Evolutionary conservation across 2,329 filamentous ascomycete genomes (phyloP), one percentile per base, ranked within the genome.

Genomic region (Penicillium sp.): DNA sequence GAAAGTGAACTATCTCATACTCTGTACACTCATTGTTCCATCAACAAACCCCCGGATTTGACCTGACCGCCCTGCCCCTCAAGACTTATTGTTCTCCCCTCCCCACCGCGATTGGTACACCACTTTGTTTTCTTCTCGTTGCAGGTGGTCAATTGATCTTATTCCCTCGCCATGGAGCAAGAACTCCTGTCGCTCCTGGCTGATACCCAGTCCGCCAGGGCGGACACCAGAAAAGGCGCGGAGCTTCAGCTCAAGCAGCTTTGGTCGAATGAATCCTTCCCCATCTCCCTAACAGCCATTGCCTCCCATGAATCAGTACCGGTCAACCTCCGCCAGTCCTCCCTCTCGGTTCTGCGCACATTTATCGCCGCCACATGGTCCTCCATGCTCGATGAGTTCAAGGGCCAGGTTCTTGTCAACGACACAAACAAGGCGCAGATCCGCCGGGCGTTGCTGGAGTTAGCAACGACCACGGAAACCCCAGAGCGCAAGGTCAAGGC

Each of bases 331-430:
- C 84, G 92, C 42, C 90, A 96, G 69, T 77, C 86, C 25, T 85
- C 92, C 20, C 72, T 96, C 45, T 77, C 85, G 34, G 76, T 79
- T 41, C 75, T 96, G 48, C 85, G 90, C 58, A 80, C 80, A 39
- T 93, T 94, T 63, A 84, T 96, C 47, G 75, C 86, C 63, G 76
- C 76, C 37, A 84, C 87, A 62, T 98, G 92, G 92, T 85, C 80
- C 41, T 75, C 79, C 14, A 78, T 81, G 35, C 79, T 84, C 50
- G 81, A 84, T 45, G 83, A 88, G 42, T 84, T 77, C 65, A 73
- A 75, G 50, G 79, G 79, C 37, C 75, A 72, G 42, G 69, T 88
- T 18, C 74, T 82, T 32, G 80, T 94, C 51, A 72, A 75, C 36
- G 85, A 94, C 49, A 73, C 77, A 31, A 79, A 79, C 49, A 92